Percentiles rank a stretch among this genome's conserved stretches.
These are phyloP conservation scores for Camellia japonica DNA, from an alignment of 148 eudicot genomes.

Conservation along the genomic window DNA sequence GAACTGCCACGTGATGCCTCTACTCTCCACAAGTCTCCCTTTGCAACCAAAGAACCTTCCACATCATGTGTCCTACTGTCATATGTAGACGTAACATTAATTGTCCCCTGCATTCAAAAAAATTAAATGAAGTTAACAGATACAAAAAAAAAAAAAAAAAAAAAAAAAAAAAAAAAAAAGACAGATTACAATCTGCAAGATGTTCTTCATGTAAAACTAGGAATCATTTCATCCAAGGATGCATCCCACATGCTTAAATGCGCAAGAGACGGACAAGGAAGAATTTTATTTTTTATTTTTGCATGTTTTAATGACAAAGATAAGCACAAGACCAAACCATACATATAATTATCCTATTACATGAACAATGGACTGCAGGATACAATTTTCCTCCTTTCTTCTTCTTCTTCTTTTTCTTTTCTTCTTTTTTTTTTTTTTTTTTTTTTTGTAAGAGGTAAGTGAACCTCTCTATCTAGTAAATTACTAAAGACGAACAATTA, in stretches of 20 bases:
- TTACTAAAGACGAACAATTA: too few relatives aligned
- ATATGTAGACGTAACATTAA: slow-evolving; percentile 76
- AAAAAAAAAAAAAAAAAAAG: too few relatives aligned
- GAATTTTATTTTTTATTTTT: background rate
- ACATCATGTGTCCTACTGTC: slow-evolving; percentile 77
- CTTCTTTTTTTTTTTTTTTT: too few relatives aligned
- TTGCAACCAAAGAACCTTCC: slow-evolving; percentile 81
- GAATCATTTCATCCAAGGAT: background rate
- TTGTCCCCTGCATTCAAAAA: slow-evolving; percentile 49
- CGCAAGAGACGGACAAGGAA: background rate
- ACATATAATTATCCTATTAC: background rate
- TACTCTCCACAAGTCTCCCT: slow-evolving; percentile 94
- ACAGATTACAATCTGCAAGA: background rate
- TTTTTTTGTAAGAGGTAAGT: too few relatives aligned
- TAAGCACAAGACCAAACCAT: background rate
- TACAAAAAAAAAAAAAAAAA: background rate
- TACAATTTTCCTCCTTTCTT: too few relatives aligned
- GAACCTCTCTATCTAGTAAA: too few relatives aligned
- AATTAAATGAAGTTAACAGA: background rate
- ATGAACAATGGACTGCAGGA: background rate
- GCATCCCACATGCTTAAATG: background rate
- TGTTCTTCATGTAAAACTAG: background rate
- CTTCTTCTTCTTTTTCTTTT: too few relatives aligned
- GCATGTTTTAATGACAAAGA: background rate
- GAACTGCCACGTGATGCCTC: slow-evolving; percentile 90